A percentile compares a stretch with the other conserved stretches of the same genome.
These are phyloP conservation scores for Pouteria glomerata DNA, from an alignment of 148 eudicot genomes.

Conservation along the genomic window DNA sequence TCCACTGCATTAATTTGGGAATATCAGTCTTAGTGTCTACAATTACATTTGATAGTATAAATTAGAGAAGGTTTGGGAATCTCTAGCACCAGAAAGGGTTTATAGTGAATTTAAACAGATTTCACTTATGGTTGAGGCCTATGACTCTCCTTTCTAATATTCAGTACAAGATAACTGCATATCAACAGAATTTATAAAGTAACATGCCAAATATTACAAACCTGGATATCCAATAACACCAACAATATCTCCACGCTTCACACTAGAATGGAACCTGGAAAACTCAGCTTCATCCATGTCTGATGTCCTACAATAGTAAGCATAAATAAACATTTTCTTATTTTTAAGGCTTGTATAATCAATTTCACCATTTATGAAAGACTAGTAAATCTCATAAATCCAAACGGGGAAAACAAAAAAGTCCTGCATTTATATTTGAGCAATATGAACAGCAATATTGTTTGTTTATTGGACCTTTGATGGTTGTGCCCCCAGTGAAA, in stretches of 20 bases:
- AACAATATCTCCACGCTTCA: conserved; percentile 92
- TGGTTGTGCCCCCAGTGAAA: too few species aligned
- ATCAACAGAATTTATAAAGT: background rate
- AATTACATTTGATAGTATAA: too few species aligned
- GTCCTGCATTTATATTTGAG: background rate
- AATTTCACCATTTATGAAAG: background rate
- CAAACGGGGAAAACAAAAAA: background rate
- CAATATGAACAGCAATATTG: background rate
- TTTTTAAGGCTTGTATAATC: background rate
- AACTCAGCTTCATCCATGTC: conserved; percentile 71
- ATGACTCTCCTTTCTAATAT: background rate
- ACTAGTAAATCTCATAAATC: background rate
- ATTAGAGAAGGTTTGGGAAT: too few species aligned
- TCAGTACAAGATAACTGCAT: background rate
- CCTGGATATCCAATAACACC: conserved; percentile 91
- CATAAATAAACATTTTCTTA: background rate
- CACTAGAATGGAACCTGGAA: conserved; percentile 55
- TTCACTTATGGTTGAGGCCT: background rate
- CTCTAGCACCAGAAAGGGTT: too few species aligned
- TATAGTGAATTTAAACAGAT: background rate
- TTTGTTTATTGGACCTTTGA: background rate
- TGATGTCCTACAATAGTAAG: conserved; percentile 40
- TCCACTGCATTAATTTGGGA: too few species aligned
- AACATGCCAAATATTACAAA: conserved; percentile 27
- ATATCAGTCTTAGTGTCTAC: too few species aligned